Base-by-base conservation (phyloP, 1,284 basidiomycete genomes). In the Cutaneotrichosporon sp. region DNA sequence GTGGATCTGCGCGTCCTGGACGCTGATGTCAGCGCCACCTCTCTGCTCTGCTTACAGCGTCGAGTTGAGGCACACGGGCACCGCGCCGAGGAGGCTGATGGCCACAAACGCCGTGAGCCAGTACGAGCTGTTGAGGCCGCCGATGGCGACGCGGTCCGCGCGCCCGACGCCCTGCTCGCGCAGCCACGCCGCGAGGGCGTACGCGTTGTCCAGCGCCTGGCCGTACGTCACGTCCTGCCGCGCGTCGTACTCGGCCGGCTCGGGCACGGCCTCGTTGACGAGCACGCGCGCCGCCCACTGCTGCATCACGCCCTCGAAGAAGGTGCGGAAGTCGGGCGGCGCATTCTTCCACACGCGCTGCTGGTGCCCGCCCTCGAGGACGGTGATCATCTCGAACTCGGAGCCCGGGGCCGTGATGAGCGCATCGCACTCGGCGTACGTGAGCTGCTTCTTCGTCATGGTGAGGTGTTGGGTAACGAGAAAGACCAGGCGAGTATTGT, bases 11-110 rank as follows among this genome's bases (percentile, higher is more conserved):
- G 59, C 60, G 14, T 73, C 68, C 50, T 52, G 54, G 7, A 31
- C 57, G 9, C 46, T 62, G 51, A 9, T n/a, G 33, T 27, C 20
- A 38, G 53, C 24, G 14, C n/a, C n/a, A 13, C n/a, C 20, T 1
- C 8, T 22, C 45, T 46, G 1, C 45, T 9, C 20, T 22, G 68
- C 75, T 72, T 38, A 75, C 73, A 78, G 62, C 66, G 60, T 62
- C 34, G 73, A 75, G 63, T 78, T 78, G n/a, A 78, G 63, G 20
- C 62, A 68, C 13, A 77, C 72, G 0, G 70, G 58, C 4, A 77
- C 67, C 0, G 70, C 76, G 16, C 74, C 76, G 47, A 78, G 68
- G 27, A 78, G 63, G 38, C 77, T 72, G 2, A 56, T 58, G 2
- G 75, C 76, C 4, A 73, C 55, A 50, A 72, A 78, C 2, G 68